Base-by-base conservation (phyloP, 495 filamentous ascomycete species). In the Tuber aestivum region DNA sequence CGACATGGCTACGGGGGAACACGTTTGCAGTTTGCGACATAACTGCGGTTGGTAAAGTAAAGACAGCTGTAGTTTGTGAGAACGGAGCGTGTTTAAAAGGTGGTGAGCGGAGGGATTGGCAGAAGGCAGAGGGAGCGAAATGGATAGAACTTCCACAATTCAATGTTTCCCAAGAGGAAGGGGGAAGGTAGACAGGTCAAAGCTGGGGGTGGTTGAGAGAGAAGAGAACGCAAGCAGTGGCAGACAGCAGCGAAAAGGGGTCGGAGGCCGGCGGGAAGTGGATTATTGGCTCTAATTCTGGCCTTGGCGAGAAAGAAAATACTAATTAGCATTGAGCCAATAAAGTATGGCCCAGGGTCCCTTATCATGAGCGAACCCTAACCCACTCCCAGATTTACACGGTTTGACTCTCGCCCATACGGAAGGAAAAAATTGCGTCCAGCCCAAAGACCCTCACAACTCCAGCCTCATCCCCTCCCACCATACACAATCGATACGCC, bases 1-100 rank as follows among this genome's bases (percentile, higher is more conserved):
- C 94, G 86, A 98, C 95, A 88, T 98, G 95, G 90, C 91, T 95
- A 84, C 93, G 90, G 83, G 95, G 95, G 85, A 93, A 97, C 82
- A 98, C 92, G 89, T 86, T 79, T 85, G 84, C 77, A 77, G 83
- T 82, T 84, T 85, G 78, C 85, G 81, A 78, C 86, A 88, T 89
- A 84, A 75, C 76, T 76, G 74, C 69, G 74, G 70, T 68, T 75
- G 76, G 38, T 50, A 41, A 35, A 65, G 56, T 35, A 20, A 65
- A 32, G 48, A 32, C 35, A 41, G 40, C 56, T 45, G 42, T 41
- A 41, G 40, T 70, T 56, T 70, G 37, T 72, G 56, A 70, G 78
- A 68, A 61, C 73, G 50, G 72, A 72, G 70, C 79, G 42, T 72
- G 70, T 75, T 73, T 56, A 76, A 69, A 68, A 74, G 69, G 42